Conservation (phyloP, 305 asterid species). For the Rubia occidens region DNA sequence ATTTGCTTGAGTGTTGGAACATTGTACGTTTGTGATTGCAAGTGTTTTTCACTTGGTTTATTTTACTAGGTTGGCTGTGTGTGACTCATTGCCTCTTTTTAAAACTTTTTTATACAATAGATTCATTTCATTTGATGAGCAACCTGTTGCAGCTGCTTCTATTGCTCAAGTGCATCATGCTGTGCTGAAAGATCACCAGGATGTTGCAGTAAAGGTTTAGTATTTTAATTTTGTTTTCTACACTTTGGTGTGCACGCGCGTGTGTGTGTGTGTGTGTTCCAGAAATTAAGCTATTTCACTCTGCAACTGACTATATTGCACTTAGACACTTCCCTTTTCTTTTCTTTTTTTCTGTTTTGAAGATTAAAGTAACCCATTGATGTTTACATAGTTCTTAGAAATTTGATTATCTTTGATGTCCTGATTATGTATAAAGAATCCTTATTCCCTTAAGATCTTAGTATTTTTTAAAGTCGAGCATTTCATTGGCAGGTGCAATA, state of each 20-base stretch:
- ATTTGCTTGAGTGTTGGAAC: not conserved
- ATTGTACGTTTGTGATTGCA: not conserved
- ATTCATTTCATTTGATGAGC: slow-evolving; percentile 70
- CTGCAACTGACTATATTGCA: not conserved
- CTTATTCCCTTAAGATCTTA: not conserved
- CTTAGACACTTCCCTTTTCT: not conserved
- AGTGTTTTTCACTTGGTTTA: slow-evolving; percentile 1
- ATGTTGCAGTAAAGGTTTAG: slow-evolving; percentile 85
- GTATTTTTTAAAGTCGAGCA: slow-evolving; percentile 1
- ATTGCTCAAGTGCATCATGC: slow-evolving; percentile 97
- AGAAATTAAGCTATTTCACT: not conserved
- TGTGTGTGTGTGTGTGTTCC: not conserved
- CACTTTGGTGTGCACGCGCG: not conserved
- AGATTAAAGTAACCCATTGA: not conserved
- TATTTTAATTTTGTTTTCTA: slow-evolving; percentile 14
- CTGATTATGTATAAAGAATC: not conserved
- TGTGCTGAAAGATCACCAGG: slow-evolving; percentile 50
- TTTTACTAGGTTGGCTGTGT: slow-evolving; percentile 14
- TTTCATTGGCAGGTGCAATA: slow-evolving; percentile 60
- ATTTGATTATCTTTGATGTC: not conserved
- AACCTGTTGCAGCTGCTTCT: slow-evolving; percentile 94
- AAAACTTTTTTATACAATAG: slow-evolving; percentile 32
- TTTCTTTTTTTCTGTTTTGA: not conserved
- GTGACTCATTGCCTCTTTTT: slow-evolving; percentile 9
- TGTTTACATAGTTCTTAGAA: not conserved